phyloP scores from a whole-genome alignment of 306 rosid species.

The Calophaca sinica region DNA sequence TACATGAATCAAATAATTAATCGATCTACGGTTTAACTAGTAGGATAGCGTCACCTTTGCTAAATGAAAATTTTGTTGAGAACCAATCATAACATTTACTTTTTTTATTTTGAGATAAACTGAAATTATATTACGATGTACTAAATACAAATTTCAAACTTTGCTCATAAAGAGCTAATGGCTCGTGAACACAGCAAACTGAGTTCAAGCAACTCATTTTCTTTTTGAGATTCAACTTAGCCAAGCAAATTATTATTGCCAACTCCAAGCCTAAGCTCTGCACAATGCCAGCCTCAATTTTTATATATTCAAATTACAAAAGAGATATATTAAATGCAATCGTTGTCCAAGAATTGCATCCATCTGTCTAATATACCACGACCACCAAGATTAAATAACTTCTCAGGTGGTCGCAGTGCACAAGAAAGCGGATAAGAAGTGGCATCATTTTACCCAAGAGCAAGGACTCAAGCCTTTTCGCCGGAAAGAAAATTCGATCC shows the following conservation, averaged over 20 bases:
- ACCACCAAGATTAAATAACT: constrained; percentile 29
- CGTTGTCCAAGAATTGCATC: constrained; percentile 2
- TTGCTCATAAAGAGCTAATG: background rate
- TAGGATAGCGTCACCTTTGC: too few species aligned
- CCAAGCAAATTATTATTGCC: background rate
- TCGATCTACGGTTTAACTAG: too few species aligned
- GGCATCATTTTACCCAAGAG: constrained; percentile 2
- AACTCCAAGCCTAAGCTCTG: constrained; percentile 6
- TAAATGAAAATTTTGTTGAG: too few species aligned
- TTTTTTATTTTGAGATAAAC: too few species aligned
- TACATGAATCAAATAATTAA: too few species aligned
- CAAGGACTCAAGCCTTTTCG: constrained; percentile 19
- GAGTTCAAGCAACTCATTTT: background rate
- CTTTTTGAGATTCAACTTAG: background rate
- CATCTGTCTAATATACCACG: background rate
- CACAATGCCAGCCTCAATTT: constrained; percentile 16
- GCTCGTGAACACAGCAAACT: background rate
- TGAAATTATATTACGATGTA: too few species aligned
- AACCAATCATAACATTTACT: too few species aligned
- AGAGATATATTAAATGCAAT: too few species aligned
- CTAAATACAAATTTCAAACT: background rate
- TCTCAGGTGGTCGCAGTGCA: constrained; percentile 23
- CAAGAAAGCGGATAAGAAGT: constrained; percentile 11
- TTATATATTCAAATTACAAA: too few species aligned
- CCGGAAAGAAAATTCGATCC: constrained; percentile 20